Evolutionary conservation across 2,329 filamentous ascomycete species (phyloP), one percentile per base, ranked within the genome.

Genomic region (Scedosporium boydii): DNA sequence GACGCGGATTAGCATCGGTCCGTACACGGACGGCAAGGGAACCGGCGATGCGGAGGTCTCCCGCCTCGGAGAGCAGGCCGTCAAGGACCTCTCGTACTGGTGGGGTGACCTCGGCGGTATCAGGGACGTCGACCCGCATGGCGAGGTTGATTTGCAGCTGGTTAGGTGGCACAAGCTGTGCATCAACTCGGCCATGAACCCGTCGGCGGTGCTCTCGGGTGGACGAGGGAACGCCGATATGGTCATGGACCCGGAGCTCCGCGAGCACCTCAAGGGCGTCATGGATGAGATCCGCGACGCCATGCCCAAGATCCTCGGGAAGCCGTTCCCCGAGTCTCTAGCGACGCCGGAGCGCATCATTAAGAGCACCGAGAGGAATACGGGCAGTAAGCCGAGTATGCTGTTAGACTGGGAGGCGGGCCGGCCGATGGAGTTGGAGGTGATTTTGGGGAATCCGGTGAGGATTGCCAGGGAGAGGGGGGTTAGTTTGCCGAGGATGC

Each of bases 121-220:
- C 66, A 80, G 80, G 63, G 88, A 91, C 71, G 85, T 86, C 4
- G 82, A 86, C 64, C 76, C 81, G 6, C 85, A 87, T 67, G 80
- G 83, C 57, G 86, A 89, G 71, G 75, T 85, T 38, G 87, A 85
- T 64, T 76, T 91, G 56, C 88, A 91, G 73, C 81, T 85, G 51
- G 82, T 90, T 18, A 80, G 88, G 26, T 91, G 88, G 88, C 87
- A 90, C 73, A 91, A 91, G 73, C 83, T 90, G 65, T 87, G 86
- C 68, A 90, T 91, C 77, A 91, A 91, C 72, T 86, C 87, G 0
- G 84, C 86, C 60, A 88, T 90, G 81, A 91, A 91, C 74, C 87
- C 88, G 0, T 87, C 84, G 0, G 85, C 87, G 1, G 87, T 90
- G 6, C 78, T 91, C 0, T 83, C 82, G 1, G 85, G 86, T 12